A percentile compares a stretch with the other conserved stretches of the same genome.
phyloP scores from a whole-genome alignment of 2,329 filamentous ascomycete genomes.

The Periconia sp. region DNA sequence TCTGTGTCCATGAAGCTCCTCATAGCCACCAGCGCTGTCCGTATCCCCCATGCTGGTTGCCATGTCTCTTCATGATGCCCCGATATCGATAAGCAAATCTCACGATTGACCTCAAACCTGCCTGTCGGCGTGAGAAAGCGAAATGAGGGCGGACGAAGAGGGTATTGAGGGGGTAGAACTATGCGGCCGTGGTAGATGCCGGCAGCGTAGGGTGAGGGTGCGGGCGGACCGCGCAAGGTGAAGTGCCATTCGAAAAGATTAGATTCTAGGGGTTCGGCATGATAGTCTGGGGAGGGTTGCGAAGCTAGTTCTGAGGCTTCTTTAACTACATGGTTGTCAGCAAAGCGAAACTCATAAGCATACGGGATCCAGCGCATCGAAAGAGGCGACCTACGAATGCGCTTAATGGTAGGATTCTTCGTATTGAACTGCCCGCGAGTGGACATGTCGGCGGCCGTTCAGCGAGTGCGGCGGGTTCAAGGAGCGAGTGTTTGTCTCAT shows the following conservation, averaged over 20 bases:
- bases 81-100: conserved; percentile 93
- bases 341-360: conserved; percentile 20
- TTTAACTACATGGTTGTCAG: conserved; percentile 65
- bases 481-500: background rate
- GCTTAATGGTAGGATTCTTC: conserved; percentile 83
- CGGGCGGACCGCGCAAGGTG: conserved; percentile 87
- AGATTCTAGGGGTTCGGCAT: conserved; percentile 81
- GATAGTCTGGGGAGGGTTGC: conserved; percentile 82
- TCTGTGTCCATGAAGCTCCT: conserved; percentile 94
- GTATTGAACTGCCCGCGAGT: conserved; percentile 63
- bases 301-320: conserved; percentile 87
- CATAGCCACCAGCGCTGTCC: conserved; percentile 81
- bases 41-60: conserved; percentile 97
- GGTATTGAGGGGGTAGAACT: conserved; percentile 85
- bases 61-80: conserved; percentile 98
- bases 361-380: background rate
- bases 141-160: conserved; percentile 91
- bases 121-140: conserved; percentile 92
- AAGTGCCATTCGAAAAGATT: conserved; percentile 99
- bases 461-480: background rate
- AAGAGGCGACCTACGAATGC: conserved; percentile 67
- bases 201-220: conserved; percentile 74
- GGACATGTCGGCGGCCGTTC: conserved; percentile 37
- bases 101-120: conserved; percentile 93
- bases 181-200: conserved; percentile 98